Conservation (phyloP, 2,329 filamentous ascomycete genomes). For the Aspergillus novoparasiticus region DNA sequence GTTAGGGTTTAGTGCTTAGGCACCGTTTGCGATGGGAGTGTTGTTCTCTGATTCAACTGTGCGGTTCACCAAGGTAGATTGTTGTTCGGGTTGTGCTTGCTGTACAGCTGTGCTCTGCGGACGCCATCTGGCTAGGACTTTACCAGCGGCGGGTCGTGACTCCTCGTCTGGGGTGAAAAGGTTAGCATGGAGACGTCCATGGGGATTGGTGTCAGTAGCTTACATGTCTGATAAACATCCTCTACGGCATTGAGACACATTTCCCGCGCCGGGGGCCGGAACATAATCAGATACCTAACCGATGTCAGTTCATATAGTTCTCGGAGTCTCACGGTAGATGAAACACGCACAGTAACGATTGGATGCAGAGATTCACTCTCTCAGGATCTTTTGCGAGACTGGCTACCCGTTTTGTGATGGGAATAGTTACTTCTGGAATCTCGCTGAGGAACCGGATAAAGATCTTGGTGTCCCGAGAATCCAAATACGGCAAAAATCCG, state of each 20-base stretch:
- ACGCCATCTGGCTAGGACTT: conserved; percentile 59
- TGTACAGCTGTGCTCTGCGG: conserved; percentile 45
- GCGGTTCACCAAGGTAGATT: conserved; percentile 16
- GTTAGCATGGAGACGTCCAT: conserved; percentile 6
- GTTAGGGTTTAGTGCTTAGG: neutral
- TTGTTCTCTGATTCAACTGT: conserved; percentile 2
- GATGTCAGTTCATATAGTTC: neutral
- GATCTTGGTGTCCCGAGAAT: conserved; percentile 78
- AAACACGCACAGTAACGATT: conserved; percentile 55
- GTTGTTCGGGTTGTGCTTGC: conserved; percentile 15
- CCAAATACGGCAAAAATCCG: conserved; percentile 86
- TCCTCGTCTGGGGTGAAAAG: conserved; percentile 42
- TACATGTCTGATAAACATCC: conserved; percentile 60
- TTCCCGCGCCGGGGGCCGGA: conserved; percentile 62
- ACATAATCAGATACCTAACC: conserved; percentile 54
- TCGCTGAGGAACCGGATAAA: conserved; percentile 90
- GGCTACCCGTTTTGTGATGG: conserved; percentile 72
- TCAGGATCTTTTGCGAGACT: conserved; percentile 66
- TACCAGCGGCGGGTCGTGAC: conserved; percentile 51
- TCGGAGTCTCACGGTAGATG: neutral
- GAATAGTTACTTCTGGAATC: conserved; percentile 74
- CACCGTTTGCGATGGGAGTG: neutral
- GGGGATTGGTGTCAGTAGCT: conserved; percentile 18
- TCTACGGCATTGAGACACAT: conserved; percentile 60
- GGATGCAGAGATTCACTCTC: conserved; percentile 60